These are phyloP conservation scores for Quercus phellos DNA, from an alignment of 331 rosid genomes.

Conservation along the genomic window DNA sequence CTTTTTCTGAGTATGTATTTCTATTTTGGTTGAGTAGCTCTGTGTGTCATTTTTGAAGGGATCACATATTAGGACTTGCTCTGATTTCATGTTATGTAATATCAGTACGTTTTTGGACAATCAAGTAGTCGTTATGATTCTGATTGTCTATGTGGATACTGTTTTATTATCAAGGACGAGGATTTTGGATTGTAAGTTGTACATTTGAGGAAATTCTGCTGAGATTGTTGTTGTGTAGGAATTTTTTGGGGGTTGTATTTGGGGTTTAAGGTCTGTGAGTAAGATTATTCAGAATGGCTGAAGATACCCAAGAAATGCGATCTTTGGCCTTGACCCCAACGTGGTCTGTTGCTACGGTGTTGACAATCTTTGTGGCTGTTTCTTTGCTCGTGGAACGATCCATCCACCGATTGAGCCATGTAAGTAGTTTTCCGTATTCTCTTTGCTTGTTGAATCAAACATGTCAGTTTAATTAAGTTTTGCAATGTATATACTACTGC, in stretches of 20 bases:
- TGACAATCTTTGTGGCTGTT: slow-evolving; percentile 87
- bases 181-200: neutral
- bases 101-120: neutral
- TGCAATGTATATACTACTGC: neutral
- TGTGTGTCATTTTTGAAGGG: neutral
- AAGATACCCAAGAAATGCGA: slow-evolving; percentile 49
- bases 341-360: slow-evolving; percentile 99
- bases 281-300: slow-evolving; percentile 46
- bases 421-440: slow-evolving; percentile 39
- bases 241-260: slow-evolving; percentile 21
- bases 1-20: neutral
- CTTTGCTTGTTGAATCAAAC: neutral
- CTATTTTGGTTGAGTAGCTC: neutral
- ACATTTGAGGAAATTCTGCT: neutral
- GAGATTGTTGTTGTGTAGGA: neutral
- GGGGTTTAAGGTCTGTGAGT: slow-evolving; percentile 20
- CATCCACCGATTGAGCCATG: slow-evolving; percentile 83
- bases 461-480: neutral
- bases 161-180: neutral
- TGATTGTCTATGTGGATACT: neutral
- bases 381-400: slow-evolving; percentile 90
- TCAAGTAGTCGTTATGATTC: neutral
- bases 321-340: slow-evolving; percentile 98
- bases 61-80: slow-evolving; percentile 5
- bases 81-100: neutral